Conservation (phyloP, 495 filamentous ascomycete species). For the Aspergillus kassunensis region DNA sequence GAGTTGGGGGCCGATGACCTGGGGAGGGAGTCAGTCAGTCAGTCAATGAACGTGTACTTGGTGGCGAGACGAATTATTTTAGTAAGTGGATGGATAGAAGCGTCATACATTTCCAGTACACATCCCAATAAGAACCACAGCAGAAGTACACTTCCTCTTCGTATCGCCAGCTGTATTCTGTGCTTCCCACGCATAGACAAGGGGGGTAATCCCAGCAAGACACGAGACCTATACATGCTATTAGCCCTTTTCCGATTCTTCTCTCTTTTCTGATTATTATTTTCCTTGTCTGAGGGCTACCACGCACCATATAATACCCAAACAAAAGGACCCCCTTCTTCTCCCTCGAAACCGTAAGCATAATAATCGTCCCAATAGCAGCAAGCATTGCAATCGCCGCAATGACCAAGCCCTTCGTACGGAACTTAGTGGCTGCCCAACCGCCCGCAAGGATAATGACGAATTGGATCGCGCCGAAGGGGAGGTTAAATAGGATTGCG, state of each 20-base stretch:
- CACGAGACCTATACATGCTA: constrained; percentile 25
- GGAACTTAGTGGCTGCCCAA: constrained; percentile 37
- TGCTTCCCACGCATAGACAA: constrained; percentile 28
- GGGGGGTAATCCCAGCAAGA: constrained; percentile 24
- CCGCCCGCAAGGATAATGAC: constrained; percentile 39
- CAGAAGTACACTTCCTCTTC: constrained; percentile 26
- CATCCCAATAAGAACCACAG: constrained; percentile 22
- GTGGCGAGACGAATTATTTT: too few species aligned
- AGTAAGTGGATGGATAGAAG: too few species aligned
- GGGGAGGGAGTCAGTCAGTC: constrained; percentile 1
- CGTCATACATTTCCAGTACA: constrained; percentile 20
- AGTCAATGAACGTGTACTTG: too few species aligned
- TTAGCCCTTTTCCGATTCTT: too few species aligned
- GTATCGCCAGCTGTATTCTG: constrained; percentile 31
- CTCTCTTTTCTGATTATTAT: too few species aligned
- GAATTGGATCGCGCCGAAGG: constrained; percentile 41
- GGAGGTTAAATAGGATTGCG: constrained; percentile 32
- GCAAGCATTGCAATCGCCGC: constrained; percentile 14
- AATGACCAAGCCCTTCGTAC: constrained; percentile 20
- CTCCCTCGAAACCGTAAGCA: constrained; percentile 22
- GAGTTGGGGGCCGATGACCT: constrained; percentile 22
- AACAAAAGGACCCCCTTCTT: constrained; percentile 25
- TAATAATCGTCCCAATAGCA: constrained; percentile 19
- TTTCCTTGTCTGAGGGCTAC: too few species aligned
- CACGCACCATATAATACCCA: constrained; percentile 25